These are phyloP conservation scores for Aspergillus latus DNA, from an alignment of 2,329 filamentous ascomycete genomes.

Conservation along the genomic window DNA sequence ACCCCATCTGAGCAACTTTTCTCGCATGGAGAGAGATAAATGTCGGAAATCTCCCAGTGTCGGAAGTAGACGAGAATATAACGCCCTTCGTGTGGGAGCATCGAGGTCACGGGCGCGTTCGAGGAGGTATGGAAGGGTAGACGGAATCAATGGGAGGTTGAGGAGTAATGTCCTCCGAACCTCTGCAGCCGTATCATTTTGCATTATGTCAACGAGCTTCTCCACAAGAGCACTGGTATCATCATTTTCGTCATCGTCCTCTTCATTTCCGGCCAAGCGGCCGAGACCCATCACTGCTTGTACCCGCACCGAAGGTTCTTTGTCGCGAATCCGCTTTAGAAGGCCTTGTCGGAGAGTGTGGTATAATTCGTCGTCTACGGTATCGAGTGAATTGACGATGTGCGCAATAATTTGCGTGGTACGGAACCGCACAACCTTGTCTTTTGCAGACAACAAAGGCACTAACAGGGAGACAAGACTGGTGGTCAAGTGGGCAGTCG, in stretches of 20 bases:
- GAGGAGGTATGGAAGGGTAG: slow-evolving; percentile 80
- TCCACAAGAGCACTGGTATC: slow-evolving; percentile 68
- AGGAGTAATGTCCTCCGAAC: slow-evolving; percentile 84
- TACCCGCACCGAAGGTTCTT: slow-evolving; percentile 86
- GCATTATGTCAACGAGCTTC: slow-evolving; percentile 82
- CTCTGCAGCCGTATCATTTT: slow-evolving; percentile 92
- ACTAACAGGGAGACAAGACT: slow-evolving; percentile 71
- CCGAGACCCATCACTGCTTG: slow-evolving; percentile 92
- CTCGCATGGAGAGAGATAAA: slow-evolving; percentile 86
- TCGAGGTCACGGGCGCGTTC: slow-evolving; percentile 91
- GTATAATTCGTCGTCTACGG: slow-evolving; percentile 89
- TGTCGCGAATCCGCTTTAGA: slow-evolving; percentile 84
- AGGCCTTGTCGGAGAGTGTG: slow-evolving; percentile 76
- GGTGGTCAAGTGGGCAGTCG: slow-evolving; percentile 74
- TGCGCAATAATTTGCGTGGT: slow-evolving; percentile 87
- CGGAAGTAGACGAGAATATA: slow-evolving; percentile 85
- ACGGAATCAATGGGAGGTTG: slow-evolving; percentile 82
- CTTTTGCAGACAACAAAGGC: slow-evolving; percentile 78
- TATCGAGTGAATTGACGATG: slow-evolving; percentile 87
- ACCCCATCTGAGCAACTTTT: slow-evolving; percentile 94
- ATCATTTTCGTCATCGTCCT: slow-evolving; percentile 66
- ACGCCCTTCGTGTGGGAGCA: slow-evolving; percentile 73
- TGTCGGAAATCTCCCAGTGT: slow-evolving; percentile 92
- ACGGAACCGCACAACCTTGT: slow-evolving; percentile 88
- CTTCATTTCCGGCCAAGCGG: slow-evolving; percentile 73